A percentile compares a stretch with the other conserved stretches of the same genome.
Evolutionary conservation across 2,329 filamentous ascomycete genomes (phyloP).

Genomic region (Epichloe scottii): DNA sequence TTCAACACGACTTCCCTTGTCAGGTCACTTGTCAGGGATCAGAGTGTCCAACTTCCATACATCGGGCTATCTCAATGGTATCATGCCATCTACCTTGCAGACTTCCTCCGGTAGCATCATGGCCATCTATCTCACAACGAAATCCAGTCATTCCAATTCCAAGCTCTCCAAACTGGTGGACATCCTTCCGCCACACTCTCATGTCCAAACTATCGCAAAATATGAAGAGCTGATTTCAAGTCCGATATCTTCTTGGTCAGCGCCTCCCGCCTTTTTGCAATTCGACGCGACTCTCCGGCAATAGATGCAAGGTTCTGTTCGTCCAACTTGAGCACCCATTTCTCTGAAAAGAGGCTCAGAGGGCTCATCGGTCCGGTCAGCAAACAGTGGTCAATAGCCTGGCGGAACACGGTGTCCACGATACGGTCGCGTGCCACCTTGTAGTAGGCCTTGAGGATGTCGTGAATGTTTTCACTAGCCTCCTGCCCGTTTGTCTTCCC

Average conservation of each 20-base stretch:
- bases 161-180: too few species aligned
- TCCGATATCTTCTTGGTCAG: constrained; percentile 4
- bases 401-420: constrained; percentile 48
- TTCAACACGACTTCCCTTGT: too few species aligned
- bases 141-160: too few species aligned
- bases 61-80: too few species aligned
- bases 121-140: too few species aligned
- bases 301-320: background rate
- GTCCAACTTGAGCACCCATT: constrained; percentile 2
- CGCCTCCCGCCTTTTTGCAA: background rate
- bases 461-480: constrained; percentile 40
- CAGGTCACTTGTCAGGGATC: too few species aligned
- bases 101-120: too few species aligned
- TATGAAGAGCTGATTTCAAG: constrained; percentile 1
- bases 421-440: constrained; percentile 48
- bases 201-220: constrained; percentile 1
- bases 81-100: too few species aligned
- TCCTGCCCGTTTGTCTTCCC: constrained; percentile 20
- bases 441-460: constrained; percentile 50
- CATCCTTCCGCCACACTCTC: background rate
- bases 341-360: background rate
- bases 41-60: too few species aligned
- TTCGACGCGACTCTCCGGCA: background rate
- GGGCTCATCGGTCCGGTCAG: constrained; percentile 2
- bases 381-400: constrained; percentile 22